Percentiles rank a stretch among this genome's conserved stretches.
Conservation (phyloP, 495 filamentous ascomycete species). For the Diplogelasinospora grovesii region DNA sequence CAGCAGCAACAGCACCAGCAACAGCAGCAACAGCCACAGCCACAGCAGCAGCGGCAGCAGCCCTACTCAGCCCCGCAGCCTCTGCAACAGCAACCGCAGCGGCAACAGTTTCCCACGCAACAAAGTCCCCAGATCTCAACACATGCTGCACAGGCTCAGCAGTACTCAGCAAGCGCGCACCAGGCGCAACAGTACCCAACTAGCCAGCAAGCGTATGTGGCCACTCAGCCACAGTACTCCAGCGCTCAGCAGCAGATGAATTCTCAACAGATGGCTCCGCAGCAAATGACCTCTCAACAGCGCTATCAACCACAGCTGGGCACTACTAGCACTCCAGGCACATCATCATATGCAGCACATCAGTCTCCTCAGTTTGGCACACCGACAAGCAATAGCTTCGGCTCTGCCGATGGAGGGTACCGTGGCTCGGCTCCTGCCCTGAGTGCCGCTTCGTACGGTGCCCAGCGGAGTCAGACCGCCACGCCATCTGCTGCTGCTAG, state of each 20-base stretch:
- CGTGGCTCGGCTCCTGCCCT: slow-evolving; percentile 23
- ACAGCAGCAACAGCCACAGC: slow-evolving; percentile 4
- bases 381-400: slow-evolving; percentile 30
- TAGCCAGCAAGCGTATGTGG: slow-evolving; percentile 16
- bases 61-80: slow-evolving; percentile 6
- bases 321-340: slow-evolving; percentile 27
- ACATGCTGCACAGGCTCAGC: slow-evolving; percentile 12
- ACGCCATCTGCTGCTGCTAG: slow-evolving; percentile 29
- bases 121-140: slow-evolving; percentile 7
- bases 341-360: slow-evolving; percentile 31
- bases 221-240: slow-evolving; percentile 24
- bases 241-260: slow-evolving; percentile 18
- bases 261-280: slow-evolving; percentile 31
- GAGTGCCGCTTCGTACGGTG: slow-evolving; percentile 25
- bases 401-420: slow-evolving; percentile 31
- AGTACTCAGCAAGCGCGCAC: slow-evolving; percentile 15
- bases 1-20: slow-evolving; percentile 18
- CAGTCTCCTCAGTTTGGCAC: slow-evolving; percentile 40
- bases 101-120: slow-evolving; percentile 14
- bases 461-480: slow-evolving; percentile 32
- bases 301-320: slow-evolving; percentile 38
- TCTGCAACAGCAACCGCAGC: slow-evolving; percentile 14
- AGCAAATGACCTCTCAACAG: slow-evolving; percentile 24
- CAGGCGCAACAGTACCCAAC: slow-evolving; percentile 17
- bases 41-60: slow-evolving; percentile 8